Evolutionary conservation across 495 filamentous ascomycete genomes (phyloP), one percentile per base, ranked within the genome.

Genomic region (Aspergillus coremiiformis): DNA sequence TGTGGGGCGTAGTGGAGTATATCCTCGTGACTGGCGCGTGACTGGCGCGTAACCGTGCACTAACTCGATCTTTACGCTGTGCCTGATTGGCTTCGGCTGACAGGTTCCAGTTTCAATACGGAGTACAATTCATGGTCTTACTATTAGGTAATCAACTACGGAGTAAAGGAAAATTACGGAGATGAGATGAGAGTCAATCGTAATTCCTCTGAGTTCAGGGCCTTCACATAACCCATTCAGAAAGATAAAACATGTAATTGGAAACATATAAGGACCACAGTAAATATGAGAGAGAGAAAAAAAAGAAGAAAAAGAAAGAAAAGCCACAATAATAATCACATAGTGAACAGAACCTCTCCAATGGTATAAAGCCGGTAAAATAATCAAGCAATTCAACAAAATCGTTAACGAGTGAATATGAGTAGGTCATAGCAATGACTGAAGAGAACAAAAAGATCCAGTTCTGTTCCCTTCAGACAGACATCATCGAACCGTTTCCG

Each of bases 1-100:
- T 55, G 56, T 59, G 60, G 56, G 60, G 56, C 54, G n/a, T 8
- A 21, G 54, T 58, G 60, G 57, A 55, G 55, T 57, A 50, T 63
- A 53, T 11, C 17, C 54, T 47, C 54, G 58, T 61, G 58, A 57
- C 47, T 33, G 45, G 24, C 52, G 48, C 53, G 55, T 56, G 48
- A 58, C 50, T 44, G 47, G 45, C 54, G 53, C 56, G 59, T 53
- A 50, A 55, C 53, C 32, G 17, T 33, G 32, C 39, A 26, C 45
- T 8, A 30, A 7, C 27, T 7, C 24, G 8, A 27, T 4, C 24
- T 49, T 43, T 23, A 43, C 33, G 39, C 27, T 26, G 39, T 58
- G 24, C 52, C 56, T 50, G 22, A 44, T 52, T 32, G 19, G 52
- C 19, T 37, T 2, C 33, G 2, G 1, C 8, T 30, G 12, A 11